A percentile compares a stretch with the other conserved stretches of the same genome.
phyloP scores from a whole-genome alignment of 441 rosid species.

The Adansonia gregorii region DNA sequence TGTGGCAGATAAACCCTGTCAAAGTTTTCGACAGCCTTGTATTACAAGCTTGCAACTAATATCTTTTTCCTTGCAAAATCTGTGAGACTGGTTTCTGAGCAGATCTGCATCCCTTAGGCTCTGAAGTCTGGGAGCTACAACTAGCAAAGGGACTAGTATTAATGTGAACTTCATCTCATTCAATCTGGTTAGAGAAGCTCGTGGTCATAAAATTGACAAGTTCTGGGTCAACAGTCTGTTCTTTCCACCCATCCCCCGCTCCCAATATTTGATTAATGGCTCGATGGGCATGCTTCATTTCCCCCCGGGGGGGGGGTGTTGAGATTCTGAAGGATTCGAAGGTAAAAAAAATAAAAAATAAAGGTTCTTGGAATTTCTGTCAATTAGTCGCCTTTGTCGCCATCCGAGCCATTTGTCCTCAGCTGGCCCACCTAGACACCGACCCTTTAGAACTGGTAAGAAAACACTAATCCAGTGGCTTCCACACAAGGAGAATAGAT shows the following conservation, averaged over 20 bases:
- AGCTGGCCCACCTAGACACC: conserved; percentile 17
- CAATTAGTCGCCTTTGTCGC: conserved; percentile 5
- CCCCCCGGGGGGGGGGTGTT: not conserved
- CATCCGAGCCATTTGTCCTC: conserved; percentile 13
- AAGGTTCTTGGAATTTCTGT: not conserved
- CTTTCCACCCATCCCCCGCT: not conserved
- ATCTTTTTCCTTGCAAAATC: not conserved
- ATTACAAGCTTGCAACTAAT: not conserved
- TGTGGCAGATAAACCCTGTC: not conserved
- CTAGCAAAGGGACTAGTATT: not conserved
- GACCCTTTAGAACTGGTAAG: conserved; percentile 15
- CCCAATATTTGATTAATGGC: not conserved
- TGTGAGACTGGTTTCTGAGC: not conserved
- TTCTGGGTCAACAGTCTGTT: not conserved
- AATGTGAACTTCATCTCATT: not conserved
- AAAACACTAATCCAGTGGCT: not conserved
- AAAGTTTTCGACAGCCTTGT: not conserved
- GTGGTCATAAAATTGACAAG: not conserved
- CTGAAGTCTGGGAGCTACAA: not conserved
- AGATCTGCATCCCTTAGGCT: not conserved
- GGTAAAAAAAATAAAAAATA: not conserved
- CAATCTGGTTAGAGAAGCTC: not conserved
- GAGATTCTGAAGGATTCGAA: too few relatives aligned
- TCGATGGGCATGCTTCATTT: not conserved
- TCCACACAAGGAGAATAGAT: not conserved